These are phyloP conservation scores for Adansonia rubrostipa DNA, from an alignment of 441 rosid species.

Conservation along the genomic window DNA sequence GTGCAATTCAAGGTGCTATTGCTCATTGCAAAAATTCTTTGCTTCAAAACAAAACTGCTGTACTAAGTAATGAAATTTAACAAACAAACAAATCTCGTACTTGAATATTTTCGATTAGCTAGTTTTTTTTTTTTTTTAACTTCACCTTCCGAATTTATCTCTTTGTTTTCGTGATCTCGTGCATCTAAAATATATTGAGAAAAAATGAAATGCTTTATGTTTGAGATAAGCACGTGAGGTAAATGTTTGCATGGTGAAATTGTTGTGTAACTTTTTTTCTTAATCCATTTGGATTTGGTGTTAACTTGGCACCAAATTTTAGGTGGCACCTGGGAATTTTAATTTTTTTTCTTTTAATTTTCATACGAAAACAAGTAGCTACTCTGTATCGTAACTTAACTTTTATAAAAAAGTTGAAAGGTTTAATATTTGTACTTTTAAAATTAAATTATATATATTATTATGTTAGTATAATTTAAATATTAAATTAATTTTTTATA, in stretches of 20 bases:
- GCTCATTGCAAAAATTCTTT: conserved; percentile 95
- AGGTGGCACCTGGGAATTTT: no score
- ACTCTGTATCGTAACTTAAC: no score
- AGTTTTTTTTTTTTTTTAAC: neutral
- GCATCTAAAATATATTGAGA: neutral
- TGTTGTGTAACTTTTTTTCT: neutral
- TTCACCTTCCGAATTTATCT: conserved; percentile 2
- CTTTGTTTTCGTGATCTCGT: conserved; percentile 5
- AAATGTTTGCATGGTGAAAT: conserved; percentile 20
- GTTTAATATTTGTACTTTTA: no score
- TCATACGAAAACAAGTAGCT: no score
- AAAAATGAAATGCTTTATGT: neutral
- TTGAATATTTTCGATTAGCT: no score
- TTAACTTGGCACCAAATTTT: no score
- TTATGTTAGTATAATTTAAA: no score
- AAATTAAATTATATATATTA: no score
- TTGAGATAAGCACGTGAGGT: neutral
- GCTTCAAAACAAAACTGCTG: conserved; percentile 49
- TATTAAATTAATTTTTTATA: no score
- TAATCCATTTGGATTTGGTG: no score
- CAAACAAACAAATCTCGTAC: neutral
- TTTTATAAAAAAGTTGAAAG: no score
- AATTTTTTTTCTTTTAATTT: no score
- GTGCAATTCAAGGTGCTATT: conserved; percentile 93
- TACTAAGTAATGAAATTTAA: conserved; percentile 63